Evolutionary conservation across 2,329 filamentous ascomycete genomes (phyloP).

Genomic region (Ophiostoma ips): DNA sequence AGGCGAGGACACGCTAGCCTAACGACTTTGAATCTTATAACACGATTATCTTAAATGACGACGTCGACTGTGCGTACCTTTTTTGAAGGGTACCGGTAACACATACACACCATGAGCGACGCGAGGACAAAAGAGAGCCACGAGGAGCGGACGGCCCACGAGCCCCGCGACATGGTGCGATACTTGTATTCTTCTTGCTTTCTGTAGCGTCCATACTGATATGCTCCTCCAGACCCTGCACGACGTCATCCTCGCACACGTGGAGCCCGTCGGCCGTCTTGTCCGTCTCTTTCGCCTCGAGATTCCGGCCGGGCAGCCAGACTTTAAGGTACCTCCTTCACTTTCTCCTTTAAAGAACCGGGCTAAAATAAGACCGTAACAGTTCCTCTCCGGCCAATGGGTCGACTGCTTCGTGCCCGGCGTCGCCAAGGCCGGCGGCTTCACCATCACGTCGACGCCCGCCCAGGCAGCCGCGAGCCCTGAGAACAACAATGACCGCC

Average conservation of each 20-base stretch:
- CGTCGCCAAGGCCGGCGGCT: slow-evolving; percentile 61
- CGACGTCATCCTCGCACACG: slow-evolving; percentile 42
- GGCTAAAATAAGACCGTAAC: neutral
- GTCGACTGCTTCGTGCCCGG: slow-evolving; percentile 66
- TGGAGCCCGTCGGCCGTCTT: slow-evolving; percentile 51
- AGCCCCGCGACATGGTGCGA: slow-evolving; percentile 51
- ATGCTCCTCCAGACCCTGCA: slow-evolving; percentile 36
- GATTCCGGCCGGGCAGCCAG: slow-evolving; percentile 32
- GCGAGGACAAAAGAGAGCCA: slow-evolving; percentile 31
- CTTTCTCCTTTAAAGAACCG: slow-evolving; percentile 16
- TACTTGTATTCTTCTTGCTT: neutral
- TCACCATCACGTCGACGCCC: slow-evolving; percentile 73
- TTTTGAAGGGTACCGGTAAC: too few species aligned
- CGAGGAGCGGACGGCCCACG: slow-evolving; percentile 56
- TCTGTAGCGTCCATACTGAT: neutral
- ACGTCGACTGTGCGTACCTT: too few species aligned
- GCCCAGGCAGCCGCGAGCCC: slow-evolving; percentile 27
- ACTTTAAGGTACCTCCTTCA: slow-evolving; percentile 30
- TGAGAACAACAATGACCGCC: slow-evolving; percentile 18
- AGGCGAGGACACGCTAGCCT: too few species aligned
- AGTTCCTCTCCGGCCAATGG: slow-evolving; percentile 80
- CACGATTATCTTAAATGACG: too few species aligned
- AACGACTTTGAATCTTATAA: too few species aligned
- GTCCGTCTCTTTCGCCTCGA: slow-evolving; percentile 55
- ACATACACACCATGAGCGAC: neutral